Base-by-base conservation (phyloP, 2,329 filamentous ascomycete genomes). In the Lecanicillium sp. region DNA sequence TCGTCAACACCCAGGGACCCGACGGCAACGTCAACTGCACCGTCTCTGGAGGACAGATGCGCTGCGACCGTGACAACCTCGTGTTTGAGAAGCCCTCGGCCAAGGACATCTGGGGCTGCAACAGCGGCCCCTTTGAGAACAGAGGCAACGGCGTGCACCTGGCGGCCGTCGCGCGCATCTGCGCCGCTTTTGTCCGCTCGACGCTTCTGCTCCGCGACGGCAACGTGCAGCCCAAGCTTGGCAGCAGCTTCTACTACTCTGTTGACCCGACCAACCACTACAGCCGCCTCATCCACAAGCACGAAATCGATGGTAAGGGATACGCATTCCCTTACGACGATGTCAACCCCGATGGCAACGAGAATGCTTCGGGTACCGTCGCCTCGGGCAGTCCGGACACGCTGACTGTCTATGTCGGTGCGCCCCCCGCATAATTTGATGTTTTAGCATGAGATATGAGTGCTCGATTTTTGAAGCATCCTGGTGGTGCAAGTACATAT, bases 251-350 rank as follows among this genome's bases (percentile, higher is more conserved):
- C 21, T 79, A 77, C 61, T 79, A 79, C 58, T 61, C 58, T 2
- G 50, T 23, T n/a, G 54, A 63, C 38, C 68, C 72, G 0, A 73
- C 71, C 10, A 71, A 65, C 55, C 80, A 84, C 58, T 86, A 83
- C 58, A 67, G 76, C 24, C 68, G 78, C 8, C 68, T 85, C 32
- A 71, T 86, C 2, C 83, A 86, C 61, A 62, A 71, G 30, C 70
- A 77, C 42, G 79, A 83, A 63, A 58, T 73, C 4, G 79, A 84
- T 59, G 73, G 74, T 1, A 66, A 70, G 37, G 83, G 83, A 0
- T 86, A 86, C 58, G 76, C 79, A 0, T 86, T 85, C 58, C 72
- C 83, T 0, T 86, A 84, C 55, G 83, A 86, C 56, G 83, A 86
- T 58, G 82, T 86, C 15, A 77, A 78, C 47, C 74, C 79, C 0